phyloP scores from a whole-genome alignment of 306 rosid genomes.

The Malus asiatica region DNA sequence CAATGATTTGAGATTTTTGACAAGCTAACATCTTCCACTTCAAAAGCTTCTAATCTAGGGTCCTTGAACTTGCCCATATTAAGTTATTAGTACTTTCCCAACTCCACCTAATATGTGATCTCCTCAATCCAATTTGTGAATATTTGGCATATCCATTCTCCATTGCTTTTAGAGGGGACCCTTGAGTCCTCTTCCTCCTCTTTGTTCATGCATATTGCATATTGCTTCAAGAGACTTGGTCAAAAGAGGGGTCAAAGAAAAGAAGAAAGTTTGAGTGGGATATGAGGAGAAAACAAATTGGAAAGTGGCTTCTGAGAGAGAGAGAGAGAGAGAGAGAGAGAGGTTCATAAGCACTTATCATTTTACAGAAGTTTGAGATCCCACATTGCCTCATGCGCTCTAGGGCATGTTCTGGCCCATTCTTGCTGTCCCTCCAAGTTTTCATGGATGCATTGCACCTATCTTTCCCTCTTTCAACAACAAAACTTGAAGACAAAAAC shows the following conservation, averaged over 20 bases:
- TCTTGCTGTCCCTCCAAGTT: conserved; percentile 48
- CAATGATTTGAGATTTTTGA: not conserved
- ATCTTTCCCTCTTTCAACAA: conserved; percentile 11
- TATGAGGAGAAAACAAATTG: conserved; percentile 22
- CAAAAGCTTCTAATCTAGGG: conserved; percentile 4
- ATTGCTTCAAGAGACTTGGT: conserved; percentile 38
- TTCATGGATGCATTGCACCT: conserved; percentile 75
- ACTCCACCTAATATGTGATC: conserved; percentile 36
- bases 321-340: not conserved
- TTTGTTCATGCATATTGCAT: conserved; percentile 51
- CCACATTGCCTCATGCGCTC: conserved; percentile 38
- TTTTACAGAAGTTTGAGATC: conserved; percentile 41
- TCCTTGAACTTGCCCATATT: conserved; percentile 66
- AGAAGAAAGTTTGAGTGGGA: conserved; percentile 46
- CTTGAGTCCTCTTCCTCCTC: conserved; percentile 19
- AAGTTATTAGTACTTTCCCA: conserved; percentile 24
- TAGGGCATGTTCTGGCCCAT: conserved; percentile 45
- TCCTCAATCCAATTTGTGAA: conserved; percentile 37
- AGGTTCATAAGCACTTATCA: conserved; percentile 43
- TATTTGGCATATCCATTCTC: conserved; percentile 22
- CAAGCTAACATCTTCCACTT: not conserved
- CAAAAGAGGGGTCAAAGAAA: conserved; percentile 59
- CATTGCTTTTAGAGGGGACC: conserved; percentile 8
- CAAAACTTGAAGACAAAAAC: conserved; percentile 9
- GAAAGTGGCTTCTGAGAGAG: conserved; percentile 20